Evolutionary conservation across 2,329 filamentous ascomycete genomes (phyloP), one percentile per base, ranked within the genome.

Genomic region (Clathrospora elynae): DNA sequence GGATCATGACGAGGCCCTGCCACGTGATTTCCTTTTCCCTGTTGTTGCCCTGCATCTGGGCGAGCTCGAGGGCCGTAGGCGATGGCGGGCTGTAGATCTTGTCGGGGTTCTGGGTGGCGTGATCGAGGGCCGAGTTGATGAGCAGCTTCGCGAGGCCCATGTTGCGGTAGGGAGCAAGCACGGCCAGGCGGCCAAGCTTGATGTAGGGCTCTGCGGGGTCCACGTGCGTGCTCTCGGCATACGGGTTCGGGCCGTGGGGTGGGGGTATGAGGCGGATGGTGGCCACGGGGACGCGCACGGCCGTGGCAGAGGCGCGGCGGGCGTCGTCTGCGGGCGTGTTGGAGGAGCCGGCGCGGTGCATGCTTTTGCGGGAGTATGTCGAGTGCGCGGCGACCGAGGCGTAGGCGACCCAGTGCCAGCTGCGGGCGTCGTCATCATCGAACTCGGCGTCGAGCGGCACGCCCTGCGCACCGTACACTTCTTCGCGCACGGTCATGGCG

Each of bases 331-430:
- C 16, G 70, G 73, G 53, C 68, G 72, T 57, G 31, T 64, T 75
- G 35, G 74, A 38, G 56, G 71, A 57, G 4, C 72, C 67, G 58
- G 80, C 73, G 71, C 68, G 30, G 71, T 68, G 30, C 20, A 60
- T 36, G 18, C 49, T 50, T 35, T 70, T 66, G 7, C 64, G 61
- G 2, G 71, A 64, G 11, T 58, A 48, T 6, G 47, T 45, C 5
- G 63, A 45, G 12, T 57, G 74, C 39, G 79, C 78, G 45, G 64
- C 67, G 42, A 86, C 77, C 11, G 78, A 83, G 33, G 83, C 82
- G 70, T 95, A 96, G n/a, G 85, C 76, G 19, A 96, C 85, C 87
- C 89, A 96, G 70, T 96, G 90, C 72, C 85, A 92, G 55, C 83
- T 85, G 23, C 88, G 81, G 1, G 78, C 55, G 67, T 97, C 92